Percentiles rank a stretch among this genome's conserved stretches.
phyloP scores from a whole-genome alignment of 345 rosid genomes.

The Salix viminalis region DNA sequence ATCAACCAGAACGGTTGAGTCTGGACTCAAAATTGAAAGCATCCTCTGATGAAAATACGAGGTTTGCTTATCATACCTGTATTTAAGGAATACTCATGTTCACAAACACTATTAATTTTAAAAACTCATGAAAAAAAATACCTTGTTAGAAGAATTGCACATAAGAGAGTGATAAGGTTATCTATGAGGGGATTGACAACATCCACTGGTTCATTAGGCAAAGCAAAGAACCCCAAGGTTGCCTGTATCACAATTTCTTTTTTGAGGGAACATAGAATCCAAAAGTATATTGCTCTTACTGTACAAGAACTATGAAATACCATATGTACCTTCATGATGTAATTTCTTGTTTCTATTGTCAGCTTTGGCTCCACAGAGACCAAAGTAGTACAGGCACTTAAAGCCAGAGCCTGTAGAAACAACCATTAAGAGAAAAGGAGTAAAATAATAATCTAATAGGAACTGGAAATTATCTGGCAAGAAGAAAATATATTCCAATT shows the following conservation, averaged over 20 bases:
- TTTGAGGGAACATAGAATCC: neutral
- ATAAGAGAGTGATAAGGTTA: conserved; percentile 86
- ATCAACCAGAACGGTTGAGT: neutral
- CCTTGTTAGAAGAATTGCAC: conserved; percentile 98
- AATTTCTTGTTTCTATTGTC: conserved; percentile 90
- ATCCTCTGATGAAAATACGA: neutral
- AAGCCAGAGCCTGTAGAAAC: conserved; percentile 77
- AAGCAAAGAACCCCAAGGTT: conserved; percentile 88
- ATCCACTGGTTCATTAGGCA: conserved; percentile 82
- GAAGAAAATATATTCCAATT: neutral
- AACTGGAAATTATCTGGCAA: neutral
- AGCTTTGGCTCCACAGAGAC: conserved; percentile 96
- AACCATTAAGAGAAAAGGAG: conserved; percentile 7
- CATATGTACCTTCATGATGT: conserved; percentile 70
- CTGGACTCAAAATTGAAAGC: neutral
- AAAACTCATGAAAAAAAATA: conserved; percentile 26
- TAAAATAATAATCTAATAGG: neutral
- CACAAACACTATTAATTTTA: neutral
- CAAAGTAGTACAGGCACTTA: conserved; percentile 92
- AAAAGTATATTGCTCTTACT: neutral
- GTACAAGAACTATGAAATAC: neutral
- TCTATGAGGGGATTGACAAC: conserved; percentile 82
- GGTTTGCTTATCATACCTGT: neutral
- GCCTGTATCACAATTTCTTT: conserved; percentile 52
- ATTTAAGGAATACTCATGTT: neutral